A percentile compares a stretch with the other conserved stretches of the same genome.
Evolutionary conservation across 2,329 filamentous ascomycete species (phyloP).

Genomic region (Colletotrichum sp.): DNA sequence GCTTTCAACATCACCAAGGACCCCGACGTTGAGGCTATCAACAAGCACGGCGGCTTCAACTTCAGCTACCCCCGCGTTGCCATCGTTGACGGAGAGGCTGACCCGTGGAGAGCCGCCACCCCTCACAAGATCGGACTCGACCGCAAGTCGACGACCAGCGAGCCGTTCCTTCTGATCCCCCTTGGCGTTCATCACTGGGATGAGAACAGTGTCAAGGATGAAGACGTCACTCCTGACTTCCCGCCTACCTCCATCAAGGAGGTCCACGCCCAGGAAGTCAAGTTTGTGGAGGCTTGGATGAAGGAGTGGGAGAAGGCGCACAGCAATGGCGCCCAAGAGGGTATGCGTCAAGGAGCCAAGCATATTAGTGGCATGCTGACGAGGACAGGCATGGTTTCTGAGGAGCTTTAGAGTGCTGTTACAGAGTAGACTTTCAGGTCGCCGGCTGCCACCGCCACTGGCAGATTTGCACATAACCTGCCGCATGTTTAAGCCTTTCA

Average conservation of each 20-base stretch:
- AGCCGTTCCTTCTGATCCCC: conserved; percentile 77
- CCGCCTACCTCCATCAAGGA: conserved; percentile 64
- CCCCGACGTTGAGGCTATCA: conserved; percentile 70
- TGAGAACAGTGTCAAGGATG: conserved; percentile 70
- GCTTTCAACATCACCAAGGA: conserved; percentile 73
- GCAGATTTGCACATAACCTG: neutral
- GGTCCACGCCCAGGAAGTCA: conserved; percentile 61
- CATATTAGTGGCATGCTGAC: neutral
- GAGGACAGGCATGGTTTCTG: neutral
- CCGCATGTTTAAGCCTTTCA: neutral
- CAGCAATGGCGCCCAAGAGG: neutral
- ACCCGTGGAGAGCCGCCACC: conserved; percentile 80
- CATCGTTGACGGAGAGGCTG: conserved; percentile 76
- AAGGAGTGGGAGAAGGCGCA: conserved; percentile 54
- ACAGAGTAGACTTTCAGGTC: neutral
- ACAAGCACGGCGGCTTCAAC: conserved; percentile 76
- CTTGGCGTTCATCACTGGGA: conserved; percentile 86
- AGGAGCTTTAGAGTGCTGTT: neutral
- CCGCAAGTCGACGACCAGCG: conserved; percentile 62
- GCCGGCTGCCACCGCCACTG: neutral
- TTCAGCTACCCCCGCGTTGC: conserved; percentile 79
- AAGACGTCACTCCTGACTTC: conserved; percentile 62
- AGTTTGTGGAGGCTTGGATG: conserved; percentile 73
- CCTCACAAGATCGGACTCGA: conserved; percentile 69
- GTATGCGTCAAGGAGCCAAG: neutral